Conservation (phyloP, 805 yeast species). For the Saturnispora kantuleensis region DNA sequence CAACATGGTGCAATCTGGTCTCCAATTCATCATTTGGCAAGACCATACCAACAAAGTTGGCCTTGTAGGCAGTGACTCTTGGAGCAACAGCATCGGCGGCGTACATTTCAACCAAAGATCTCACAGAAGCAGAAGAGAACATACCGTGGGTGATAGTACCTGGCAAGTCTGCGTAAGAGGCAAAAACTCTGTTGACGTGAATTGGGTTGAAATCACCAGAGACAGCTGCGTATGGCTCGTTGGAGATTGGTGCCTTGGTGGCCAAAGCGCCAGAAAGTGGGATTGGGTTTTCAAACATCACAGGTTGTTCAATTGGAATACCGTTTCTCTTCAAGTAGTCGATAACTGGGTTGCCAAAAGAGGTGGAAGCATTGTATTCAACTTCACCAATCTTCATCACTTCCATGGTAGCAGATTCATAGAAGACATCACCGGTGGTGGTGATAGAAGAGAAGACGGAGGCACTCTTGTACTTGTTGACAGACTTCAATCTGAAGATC, state of each 20-base stretch:
- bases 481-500: slow-evolving; percentile 83
- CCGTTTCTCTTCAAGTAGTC: slow-evolving; percentile 92
- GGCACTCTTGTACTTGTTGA: slow-evolving; percentile 69
- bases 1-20: slow-evolving; percentile 86
- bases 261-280: slow-evolving; percentile 62
- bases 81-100: slow-evolving; percentile 96
- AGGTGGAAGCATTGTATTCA: slow-evolving; percentile 80
- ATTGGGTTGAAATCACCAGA: slow-evolving; percentile 98
- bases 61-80: slow-evolving; percentile 89
- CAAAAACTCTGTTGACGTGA: slow-evolving; percentile 92
- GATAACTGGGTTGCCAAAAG: slow-evolving; percentile 95
- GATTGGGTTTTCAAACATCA: slow-evolving; percentile 80
- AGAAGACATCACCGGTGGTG: slow-evolving; percentile 75
- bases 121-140: slow-evolving; percentile 94
- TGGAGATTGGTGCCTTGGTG: slow-evolving; percentile 85
- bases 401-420: slow-evolving; percentile 91
- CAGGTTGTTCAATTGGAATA: slow-evolving; percentile 86
- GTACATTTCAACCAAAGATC: slow-evolving; percentile 94
- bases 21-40: slow-evolving; percentile 86
- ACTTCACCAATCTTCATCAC: slow-evolving; percentile 70
- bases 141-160: slow-evolving; percentile 99
- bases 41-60: slow-evolving; percentile 93
- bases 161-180: slow-evolving; percentile 85
- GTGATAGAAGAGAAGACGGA: slow-evolving; percentile 67
- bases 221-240: slow-evolving; percentile 93